Evolutionary conservation across 441 rosid species (phyloP).

Genomic region (Populus hybrid): DNA sequence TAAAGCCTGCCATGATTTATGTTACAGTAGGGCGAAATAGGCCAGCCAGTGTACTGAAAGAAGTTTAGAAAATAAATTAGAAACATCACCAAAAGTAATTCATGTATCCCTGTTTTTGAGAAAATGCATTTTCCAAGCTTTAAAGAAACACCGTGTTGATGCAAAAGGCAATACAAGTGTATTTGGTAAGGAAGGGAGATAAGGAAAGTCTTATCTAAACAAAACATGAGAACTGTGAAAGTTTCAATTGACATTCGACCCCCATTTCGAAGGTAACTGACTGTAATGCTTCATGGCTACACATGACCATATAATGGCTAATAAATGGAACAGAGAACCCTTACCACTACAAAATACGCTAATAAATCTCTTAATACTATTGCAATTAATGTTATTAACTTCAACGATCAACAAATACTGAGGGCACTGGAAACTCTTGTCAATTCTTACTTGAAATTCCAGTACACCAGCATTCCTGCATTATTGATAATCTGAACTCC

Average conservation of each 20-base stretch:
- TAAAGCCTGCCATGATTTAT: background rate
- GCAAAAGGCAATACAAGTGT: background rate
- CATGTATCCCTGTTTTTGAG: background rate
- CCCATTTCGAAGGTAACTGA: background rate
- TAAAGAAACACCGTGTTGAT: background rate
- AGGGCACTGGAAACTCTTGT: constrained; percentile 7
- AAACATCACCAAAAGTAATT: too few species aligned
- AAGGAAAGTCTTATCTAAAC: background rate
- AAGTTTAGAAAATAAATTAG: too few species aligned
- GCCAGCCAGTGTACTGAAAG: too few species aligned
- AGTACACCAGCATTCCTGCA: constrained; percentile 81
- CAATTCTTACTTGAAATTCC: constrained; percentile 85
- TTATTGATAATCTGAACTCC: constrained; percentile 80
- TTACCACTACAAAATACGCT: background rate
- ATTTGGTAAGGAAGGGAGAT: background rate
- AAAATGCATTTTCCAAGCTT: background rate
- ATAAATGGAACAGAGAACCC: background rate
- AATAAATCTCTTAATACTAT: background rate
- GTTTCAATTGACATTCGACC: background rate
- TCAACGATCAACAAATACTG: constrained; percentile 6
- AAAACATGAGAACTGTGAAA: background rate
- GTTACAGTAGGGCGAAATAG: background rate
- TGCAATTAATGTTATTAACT: background rate
- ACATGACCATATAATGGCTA: background rate
- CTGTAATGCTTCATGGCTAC: background rate